A percentile compares a stretch with the other conserved stretches of the same genome.
phyloP scores from a whole-genome alignment of 2,329 filamentous ascomycete species.

The Diplodia corticola region DNA sequence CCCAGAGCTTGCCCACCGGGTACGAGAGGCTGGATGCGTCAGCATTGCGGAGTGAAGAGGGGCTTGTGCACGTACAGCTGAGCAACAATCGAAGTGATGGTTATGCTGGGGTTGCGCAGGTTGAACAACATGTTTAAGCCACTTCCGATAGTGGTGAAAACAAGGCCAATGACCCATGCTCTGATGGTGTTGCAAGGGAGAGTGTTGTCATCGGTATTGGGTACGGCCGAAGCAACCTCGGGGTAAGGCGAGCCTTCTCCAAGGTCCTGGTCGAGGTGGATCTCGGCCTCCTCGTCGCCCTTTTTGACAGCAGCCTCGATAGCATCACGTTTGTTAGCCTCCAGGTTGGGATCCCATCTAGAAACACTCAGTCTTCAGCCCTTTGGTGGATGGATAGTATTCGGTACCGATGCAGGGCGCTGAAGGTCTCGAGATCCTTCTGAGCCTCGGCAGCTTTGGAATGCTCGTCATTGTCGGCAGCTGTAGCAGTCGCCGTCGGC shows the following conservation, averaged over 20 bases:
- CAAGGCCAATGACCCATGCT: slow-evolving; percentile 34
- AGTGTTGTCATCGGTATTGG: slow-evolving; percentile 15
- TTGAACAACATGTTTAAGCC: slow-evolving; percentile 35
- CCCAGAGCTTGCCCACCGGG: slow-evolving; percentile 46
- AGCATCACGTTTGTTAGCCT: slow-evolving; percentile 24
- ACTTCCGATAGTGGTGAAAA: slow-evolving; percentile 30
- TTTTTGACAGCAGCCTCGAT: slow-evolving; percentile 23
- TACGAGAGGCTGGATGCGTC: slow-evolving; percentile 4
- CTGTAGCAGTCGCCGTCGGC: background rate
- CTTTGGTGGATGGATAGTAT: no score
- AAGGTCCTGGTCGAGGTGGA: slow-evolving; percentile 24
- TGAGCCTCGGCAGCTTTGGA: slow-evolving; percentile 12
- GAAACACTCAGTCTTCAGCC: background rate
- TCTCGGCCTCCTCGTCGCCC: slow-evolving; percentile 35
- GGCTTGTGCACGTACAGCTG: slow-evolving; percentile 31
- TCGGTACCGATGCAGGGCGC: slow-evolving; percentile 1
- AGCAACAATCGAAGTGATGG: slow-evolving; percentile 36
- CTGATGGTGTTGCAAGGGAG: slow-evolving; percentile 24
- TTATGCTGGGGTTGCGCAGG: slow-evolving; percentile 30
- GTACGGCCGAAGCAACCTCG: slow-evolving; percentile 25
- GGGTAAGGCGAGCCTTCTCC: slow-evolving; percentile 27
- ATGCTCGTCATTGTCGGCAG: background rate
- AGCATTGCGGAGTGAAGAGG: background rate
- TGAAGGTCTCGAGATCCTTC: slow-evolving; percentile 20
- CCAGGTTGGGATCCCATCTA: slow-evolving; percentile 23